Evolutionary conservation across 805 yeast genomes (phyloP), one percentile per base, ranked within the genome.

Genomic region (Candida berthetii): DNA sequence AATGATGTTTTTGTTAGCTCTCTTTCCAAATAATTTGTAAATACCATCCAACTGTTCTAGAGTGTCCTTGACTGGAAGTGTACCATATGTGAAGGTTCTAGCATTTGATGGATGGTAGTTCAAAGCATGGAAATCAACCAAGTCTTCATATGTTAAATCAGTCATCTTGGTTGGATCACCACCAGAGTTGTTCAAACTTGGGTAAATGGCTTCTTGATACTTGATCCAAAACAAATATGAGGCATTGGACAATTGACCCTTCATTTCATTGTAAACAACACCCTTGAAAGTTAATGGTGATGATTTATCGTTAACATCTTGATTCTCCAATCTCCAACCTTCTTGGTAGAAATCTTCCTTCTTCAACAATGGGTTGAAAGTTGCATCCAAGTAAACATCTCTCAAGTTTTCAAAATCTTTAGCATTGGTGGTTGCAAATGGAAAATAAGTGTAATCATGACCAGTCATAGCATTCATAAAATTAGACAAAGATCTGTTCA

Each of bases 401-500:
- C 89, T 80, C 56, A 93, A 71, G 55, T 93, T 93, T 27, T 73
- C 72, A 60, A 74, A 93, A 59, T 93, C 99, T 41, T 76, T 76
- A 35, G 63, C 60, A 61, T 93, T 93, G 10, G 98, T 91, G 2
- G 99, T 93, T 24, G 98, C 85, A 68, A 93, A 93, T 4, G 99
- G 99, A 54, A 85, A 93, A 61, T 80, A 90, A 0, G 99, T 93
- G 57, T 89, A 90, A 62, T 93, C 98, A 52, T 85, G 90, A 18
- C 96, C 99, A 0, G 99, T 93, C 96, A 93, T 87, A 8, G 99
- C 99, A 60, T 93, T 93, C 99, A 93, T 93, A 63, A 89, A 93
- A 60, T 88, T 93, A 28, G 96, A 81, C 54, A 93, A 66, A n/a
- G 97, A 88, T 48, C 97, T 68, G 60, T 89, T 91, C 44, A 91